Evolutionary conservation across 768 basidiomycete species (phyloP).

Genomic region (Phanerochaete sordida): DNA sequence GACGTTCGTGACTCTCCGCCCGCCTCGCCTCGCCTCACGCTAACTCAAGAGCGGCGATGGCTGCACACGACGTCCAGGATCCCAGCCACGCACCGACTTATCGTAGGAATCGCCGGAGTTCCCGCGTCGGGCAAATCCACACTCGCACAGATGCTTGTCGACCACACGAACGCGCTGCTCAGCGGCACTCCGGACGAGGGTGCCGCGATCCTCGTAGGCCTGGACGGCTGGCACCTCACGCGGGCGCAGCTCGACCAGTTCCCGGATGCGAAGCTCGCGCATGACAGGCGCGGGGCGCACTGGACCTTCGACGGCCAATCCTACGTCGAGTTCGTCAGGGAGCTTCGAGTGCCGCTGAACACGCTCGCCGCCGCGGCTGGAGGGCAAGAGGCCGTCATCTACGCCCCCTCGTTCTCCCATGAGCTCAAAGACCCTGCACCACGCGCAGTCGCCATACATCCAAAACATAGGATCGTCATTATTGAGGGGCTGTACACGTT

Average conservation of each 20-base stretch:
- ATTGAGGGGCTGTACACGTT: slow-evolving; percentile 91
- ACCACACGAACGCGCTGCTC: slow-evolving; percentile 47
- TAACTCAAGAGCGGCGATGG: neutral
- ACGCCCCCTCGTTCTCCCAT: slow-evolving; percentile 85
- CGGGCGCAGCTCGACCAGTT: slow-evolving; percentile 74
- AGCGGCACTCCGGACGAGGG: slow-evolving; percentile 3
- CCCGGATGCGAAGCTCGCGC: slow-evolving; percentile 72
- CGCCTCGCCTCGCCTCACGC: neutral
- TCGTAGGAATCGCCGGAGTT: slow-evolving; percentile 73
- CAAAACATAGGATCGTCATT: slow-evolving; percentile 72
- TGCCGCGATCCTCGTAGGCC: slow-evolving; percentile 63
- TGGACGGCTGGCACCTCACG: slow-evolving; percentile 93
- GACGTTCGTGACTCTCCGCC: slow-evolving; percentile 17
- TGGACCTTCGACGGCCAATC: slow-evolving; percentile 86
- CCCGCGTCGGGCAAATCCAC: slow-evolving; percentile 90
- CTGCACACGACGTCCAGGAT: slow-evolving; percentile 15
- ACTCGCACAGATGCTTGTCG: slow-evolving; percentile 56
- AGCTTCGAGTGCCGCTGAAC: slow-evolving; percentile 40
- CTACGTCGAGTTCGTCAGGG: slow-evolving; percentile 65
- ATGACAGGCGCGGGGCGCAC: slow-evolving; percentile 77
- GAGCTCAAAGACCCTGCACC: slow-evolving; percentile 80
- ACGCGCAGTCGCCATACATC: slow-evolving; percentile 52
- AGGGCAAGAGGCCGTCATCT: slow-evolving; percentile 28
- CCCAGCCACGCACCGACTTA: slow-evolving; percentile 39
- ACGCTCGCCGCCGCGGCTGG: neutral